These are phyloP conservation scores for Mortierella sp. DNA, from an alignment of 371 early-diverging fungal genomes.

Conservation along the genomic window DNA sequence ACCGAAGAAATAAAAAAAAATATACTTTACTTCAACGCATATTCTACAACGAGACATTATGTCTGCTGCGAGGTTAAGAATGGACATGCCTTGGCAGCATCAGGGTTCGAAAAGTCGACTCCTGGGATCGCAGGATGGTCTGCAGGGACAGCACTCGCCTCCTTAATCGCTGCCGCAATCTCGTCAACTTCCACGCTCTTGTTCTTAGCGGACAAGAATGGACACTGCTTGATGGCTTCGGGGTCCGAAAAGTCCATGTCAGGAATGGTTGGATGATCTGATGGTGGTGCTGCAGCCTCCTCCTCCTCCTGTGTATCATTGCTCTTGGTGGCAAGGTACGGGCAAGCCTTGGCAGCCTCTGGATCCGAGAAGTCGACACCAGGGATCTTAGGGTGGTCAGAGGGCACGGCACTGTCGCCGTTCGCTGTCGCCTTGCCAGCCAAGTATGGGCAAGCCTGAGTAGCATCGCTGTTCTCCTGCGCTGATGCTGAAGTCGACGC, in stretches of 20 bases:
- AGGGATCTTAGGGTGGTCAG: constrained; percentile 40
- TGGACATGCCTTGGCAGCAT: constrained; percentile 37
- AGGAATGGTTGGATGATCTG: constrained; percentile 42
- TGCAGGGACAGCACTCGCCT: constrained; percentile 15
- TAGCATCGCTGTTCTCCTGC: neutral
- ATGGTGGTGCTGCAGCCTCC: neutral
- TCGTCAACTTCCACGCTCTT: neutral
- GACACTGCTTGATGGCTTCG: constrained; percentile 38
- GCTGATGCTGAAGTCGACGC: neutral
- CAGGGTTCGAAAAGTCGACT: constrained; percentile 32
- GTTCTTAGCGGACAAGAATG: constrained; percentile 42
- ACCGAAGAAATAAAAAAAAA: neutral
- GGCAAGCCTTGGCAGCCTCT: constrained; percentile 29
- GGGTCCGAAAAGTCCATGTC: constrained; percentile 38
- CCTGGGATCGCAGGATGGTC: constrained; percentile 46
- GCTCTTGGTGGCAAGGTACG: constrained; percentile 21
- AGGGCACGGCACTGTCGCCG: constrained; percentile 14
- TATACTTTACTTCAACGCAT: neutral
- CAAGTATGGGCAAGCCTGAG: neutral
- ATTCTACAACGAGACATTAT: neutral
- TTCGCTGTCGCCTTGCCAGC: neutral
- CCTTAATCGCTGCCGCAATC: neutral
- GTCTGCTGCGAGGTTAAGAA: constrained; percentile 26
- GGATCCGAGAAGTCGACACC: constrained; percentile 37
- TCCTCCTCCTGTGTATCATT: neutral